Evolutionary conservation across 2,329 filamentous ascomycete genomes (phyloP), one percentile per base, ranked within the genome.

Genomic region (Kalmusia sp.): DNA sequence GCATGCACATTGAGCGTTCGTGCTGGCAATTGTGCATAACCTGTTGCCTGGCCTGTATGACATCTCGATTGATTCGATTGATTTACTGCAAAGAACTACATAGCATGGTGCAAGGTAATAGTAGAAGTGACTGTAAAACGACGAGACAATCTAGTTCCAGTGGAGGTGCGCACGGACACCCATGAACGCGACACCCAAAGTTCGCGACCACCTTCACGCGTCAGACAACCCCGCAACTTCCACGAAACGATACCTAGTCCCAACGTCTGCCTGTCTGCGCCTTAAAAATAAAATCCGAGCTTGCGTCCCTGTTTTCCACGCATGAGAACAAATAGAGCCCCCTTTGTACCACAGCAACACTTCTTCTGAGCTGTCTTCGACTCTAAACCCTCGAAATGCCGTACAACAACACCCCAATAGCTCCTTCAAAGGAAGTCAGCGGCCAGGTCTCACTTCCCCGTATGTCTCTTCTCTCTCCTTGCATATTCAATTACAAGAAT

Each of bases 401-500:
- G 22, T 93, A 95, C 80, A 96, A 96, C 77, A 93, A 91, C 62
- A 87, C 87, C 3, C 88, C 91, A 15, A 95, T 95, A 51, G 85
- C 89, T 61, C 90, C 90, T 33, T 81, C 89, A 12, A 88, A 91
- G 71, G 92, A 96, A 76, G 85, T 91, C 39, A 96, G 90, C 2
- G 93, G 93, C 62, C 88, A 92, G 61, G 90, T 90, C 19, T 89
- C 91, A 62, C 84, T 98, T 27, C 93, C 93, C 7, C 81, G 93
- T 96, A 80, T 76, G 90, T 24, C 8, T 17, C 22, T 11, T 28
- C 39, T 4, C 38, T 3, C 24, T 19, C 35, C 17, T 15, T 14
- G 12, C 38, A 12, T 2, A 9, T 15, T 6, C 30, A 35, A n/a
- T n/a, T n/a, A n/a, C n/a, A n/a, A n/a, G n/a, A n/a, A n/a, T n/a